Conservation (phyloP, 257 asterid species). For the Nicotiana tabacum region DNA sequence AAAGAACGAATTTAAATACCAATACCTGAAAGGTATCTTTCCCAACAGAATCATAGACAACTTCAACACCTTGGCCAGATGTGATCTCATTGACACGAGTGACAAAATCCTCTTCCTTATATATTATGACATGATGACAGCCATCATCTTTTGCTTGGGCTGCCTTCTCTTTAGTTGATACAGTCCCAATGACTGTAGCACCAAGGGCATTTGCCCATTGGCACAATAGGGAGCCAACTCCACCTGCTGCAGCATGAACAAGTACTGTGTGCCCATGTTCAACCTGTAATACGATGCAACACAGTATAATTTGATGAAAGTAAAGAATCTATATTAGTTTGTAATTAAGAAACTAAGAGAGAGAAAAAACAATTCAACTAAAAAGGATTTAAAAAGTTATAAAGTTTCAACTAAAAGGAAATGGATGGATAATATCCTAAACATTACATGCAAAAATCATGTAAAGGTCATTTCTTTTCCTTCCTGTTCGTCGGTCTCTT, state of each 20-base stretch:
- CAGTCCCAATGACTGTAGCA: conserved; percentile 93
- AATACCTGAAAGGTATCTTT: conserved; percentile 94
- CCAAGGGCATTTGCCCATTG: conserved; percentile 97
- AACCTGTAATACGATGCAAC: conserved; percentile 41
- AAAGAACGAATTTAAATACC: neutral
- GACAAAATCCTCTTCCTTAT: conserved; percentile 83
- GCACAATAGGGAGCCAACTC: conserved; percentile 89
- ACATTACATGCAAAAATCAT: neutral
- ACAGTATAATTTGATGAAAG: conserved; percentile 4
- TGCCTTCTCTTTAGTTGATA: conserved; percentile 84
- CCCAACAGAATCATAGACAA: conserved; percentile 97
- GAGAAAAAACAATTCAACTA: neutral
- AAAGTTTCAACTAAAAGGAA: neutral
- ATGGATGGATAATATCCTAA: neutral
- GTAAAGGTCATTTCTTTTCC: neutral
- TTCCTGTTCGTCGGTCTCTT: neutral
- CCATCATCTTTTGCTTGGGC: conserved; percentile 91
- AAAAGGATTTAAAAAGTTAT: neutral
- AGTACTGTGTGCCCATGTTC: conserved; percentile 81
- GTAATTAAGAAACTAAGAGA: neutral
- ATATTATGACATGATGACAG: conserved; percentile 75
- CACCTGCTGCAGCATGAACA: conserved; percentile 98
- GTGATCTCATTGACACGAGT: conserved; percentile 82
- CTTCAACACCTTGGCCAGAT: conserved; percentile 89
- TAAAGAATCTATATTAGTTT: neutral